Conservation (phyloP, 169 alveolate genomes). For the Plasmodium reichenowi region DNA sequence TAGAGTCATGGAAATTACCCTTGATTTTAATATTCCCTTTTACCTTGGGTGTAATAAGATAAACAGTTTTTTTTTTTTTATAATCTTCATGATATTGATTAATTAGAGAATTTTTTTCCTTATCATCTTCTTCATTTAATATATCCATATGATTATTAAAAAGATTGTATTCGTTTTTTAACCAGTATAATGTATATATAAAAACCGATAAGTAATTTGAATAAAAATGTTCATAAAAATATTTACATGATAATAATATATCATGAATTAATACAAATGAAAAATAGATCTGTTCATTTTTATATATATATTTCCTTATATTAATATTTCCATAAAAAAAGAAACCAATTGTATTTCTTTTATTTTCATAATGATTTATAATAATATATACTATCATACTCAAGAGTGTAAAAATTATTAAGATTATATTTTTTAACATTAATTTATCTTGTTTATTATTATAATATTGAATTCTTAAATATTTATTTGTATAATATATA, state of each 20-base stretch:
- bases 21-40: not conserved
- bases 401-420: conserved; percentile 34
- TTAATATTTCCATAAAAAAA: conserved; percentile 35
- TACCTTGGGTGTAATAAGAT: not conserved
- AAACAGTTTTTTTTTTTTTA: conserved; percentile 5
- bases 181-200: conserved; percentile 48
- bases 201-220: conserved; percentile 35
- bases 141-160: conserved; percentile 1
- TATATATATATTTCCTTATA: conserved; percentile 43
- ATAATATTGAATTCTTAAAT: conserved; percentile 39
- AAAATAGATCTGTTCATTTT: conserved; percentile 53
- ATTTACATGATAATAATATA: conserved; percentile 44
- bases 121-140: conserved; percentile 18
- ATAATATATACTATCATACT: conserved; percentile 34
- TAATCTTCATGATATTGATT: conserved; percentile 56
- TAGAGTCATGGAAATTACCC: not conserved
- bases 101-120: conserved; percentile 20
- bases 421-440: conserved; percentile 39
- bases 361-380: conserved; percentile 21
- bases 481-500: conserved; percentile 60
- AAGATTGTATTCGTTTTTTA: conserved; percentile 27
- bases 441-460: conserved; percentile 37
- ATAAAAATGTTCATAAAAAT: conserved; percentile 29
- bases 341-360: conserved; percentile 11
- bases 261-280: conserved; percentile 47